A percentile compares a stretch with the other conserved stretches of the same genome.
Evolutionary conservation across 2,329 filamentous ascomycete species (phyloP).

Genomic region (Daldinia sp.): DNA sequence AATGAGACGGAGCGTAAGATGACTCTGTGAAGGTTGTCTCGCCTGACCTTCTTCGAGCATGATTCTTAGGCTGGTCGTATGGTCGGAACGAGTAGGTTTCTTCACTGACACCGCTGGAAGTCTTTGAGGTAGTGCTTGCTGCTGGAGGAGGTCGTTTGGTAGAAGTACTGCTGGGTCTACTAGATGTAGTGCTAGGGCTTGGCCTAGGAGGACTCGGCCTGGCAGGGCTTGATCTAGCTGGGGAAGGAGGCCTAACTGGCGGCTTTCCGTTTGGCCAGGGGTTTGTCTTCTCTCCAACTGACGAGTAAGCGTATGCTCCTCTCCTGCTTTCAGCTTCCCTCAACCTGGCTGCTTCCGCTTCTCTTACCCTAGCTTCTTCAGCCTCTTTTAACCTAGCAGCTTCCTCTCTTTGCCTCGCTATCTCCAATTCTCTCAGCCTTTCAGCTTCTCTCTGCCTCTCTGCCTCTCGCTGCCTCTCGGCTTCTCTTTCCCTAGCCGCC

Average conservation of each 20-base stretch:
- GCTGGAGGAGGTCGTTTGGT: slow-evolving; percentile 29
- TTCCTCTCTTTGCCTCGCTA: slow-evolving; percentile 1
- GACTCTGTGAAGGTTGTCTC: slow-evolving; percentile 83
- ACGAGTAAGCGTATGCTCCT: slow-evolving; percentile 72
- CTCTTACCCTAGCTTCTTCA: slow-evolving; percentile 38
- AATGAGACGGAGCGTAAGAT: slow-evolving; percentile 86
- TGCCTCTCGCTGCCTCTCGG: not conserved
- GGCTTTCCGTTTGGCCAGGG: slow-evolving; percentile 75
- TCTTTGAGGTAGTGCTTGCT: slow-evolving; percentile 56
- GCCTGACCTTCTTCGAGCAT: slow-evolving; percentile 70
- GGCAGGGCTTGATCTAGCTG: slow-evolving; percentile 8
- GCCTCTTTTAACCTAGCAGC: slow-evolving; percentile 26
- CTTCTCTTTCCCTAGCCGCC: slow-evolving; percentile 44
- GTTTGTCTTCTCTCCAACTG: slow-evolving; percentile 76
- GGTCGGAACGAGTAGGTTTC: slow-evolving; percentile 80
- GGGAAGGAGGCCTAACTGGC: slow-evolving; percentile 48
- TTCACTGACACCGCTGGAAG: slow-evolving; percentile 71
- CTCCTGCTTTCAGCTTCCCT: slow-evolving; percentile 44
- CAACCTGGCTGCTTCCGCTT: slow-evolving; percentile 28
- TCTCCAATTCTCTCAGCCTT: slow-evolving; percentile 42
- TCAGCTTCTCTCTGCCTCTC: slow-evolving; percentile 32
- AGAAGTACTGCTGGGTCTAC: slow-evolving; percentile 39
- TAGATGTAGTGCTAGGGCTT: slow-evolving; percentile 43
- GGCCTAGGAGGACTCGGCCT: slow-evolving; percentile 40
- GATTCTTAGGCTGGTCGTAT: slow-evolving; percentile 76